Percentiles rank a stretch among this genome's conserved stretches.
Conservation (phyloP, 2,329 filamentous ascomycete genomes). For the Paraphoma sp. region DNA sequence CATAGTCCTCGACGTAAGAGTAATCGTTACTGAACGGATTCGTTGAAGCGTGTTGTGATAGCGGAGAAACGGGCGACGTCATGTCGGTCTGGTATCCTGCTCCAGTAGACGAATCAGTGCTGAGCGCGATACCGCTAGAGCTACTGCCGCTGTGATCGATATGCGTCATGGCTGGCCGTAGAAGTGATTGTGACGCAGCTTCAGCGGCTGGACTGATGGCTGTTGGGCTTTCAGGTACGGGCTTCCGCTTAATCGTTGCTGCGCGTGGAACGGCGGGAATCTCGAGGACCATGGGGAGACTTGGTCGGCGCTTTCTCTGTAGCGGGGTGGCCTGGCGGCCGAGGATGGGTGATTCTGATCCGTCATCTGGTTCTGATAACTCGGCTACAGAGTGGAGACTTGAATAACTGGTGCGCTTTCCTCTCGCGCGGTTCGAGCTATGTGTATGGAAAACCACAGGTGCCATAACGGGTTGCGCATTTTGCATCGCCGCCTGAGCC, state of each 20-base stretch:
- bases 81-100: constrained; percentile 14
- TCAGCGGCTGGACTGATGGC: constrained; percentile 22
- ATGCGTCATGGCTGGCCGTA: constrained; percentile 28
- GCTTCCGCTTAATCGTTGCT: constrained; percentile 37
- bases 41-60: constrained; percentile 10
- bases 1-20: constrained; percentile 41
- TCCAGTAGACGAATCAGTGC: constrained; percentile 6
- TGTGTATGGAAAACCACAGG: constrained; percentile 41
- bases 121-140: constrained; percentile 26
- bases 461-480: constrained; percentile 29
- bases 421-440: constrained; percentile 41
- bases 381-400: constrained; percentile 44
- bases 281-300: constrained; percentile 13
- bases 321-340: constrained; percentile 14
- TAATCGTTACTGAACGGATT: constrained; percentile 38
- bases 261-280: constrained; percentile 18
- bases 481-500: constrained; percentile 16
- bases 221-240: constrained; percentile 21
- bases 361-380: constrained; percentile 37
- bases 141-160: constrained; percentile 33
- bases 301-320: constrained; percentile 11
- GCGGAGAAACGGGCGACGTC: constrained; percentile 22
- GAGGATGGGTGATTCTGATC: constrained; percentile 28
- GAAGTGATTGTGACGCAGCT: constrained; percentile 24
- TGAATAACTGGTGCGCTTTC: constrained; percentile 38